Percentiles rank a stretch among this genome's conserved stretches.
Evolutionary conservation across 1,284 basidiomycete species (phyloP).

Genomic region (Puccinia coronata): DNA sequence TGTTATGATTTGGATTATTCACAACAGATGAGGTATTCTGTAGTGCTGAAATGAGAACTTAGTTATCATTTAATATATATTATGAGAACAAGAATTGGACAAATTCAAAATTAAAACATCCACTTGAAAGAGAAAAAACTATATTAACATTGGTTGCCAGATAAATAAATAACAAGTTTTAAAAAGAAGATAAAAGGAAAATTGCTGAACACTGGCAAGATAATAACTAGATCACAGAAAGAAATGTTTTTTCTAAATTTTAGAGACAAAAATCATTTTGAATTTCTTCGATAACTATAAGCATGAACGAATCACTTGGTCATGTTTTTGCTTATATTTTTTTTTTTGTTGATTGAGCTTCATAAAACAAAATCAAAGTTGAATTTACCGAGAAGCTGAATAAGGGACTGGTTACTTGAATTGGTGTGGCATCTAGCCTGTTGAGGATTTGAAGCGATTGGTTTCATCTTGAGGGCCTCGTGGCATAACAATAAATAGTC

Average conservation of each 20-base stretch:
- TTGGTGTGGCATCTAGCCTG: no score
- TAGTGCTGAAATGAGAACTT: no score
- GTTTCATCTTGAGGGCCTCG: not conserved
- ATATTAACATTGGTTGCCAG: not conserved
- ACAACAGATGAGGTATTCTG: no score
- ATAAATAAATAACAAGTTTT: not conserved
- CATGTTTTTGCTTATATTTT: not conserved
- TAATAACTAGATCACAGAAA: not conserved
- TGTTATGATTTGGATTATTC: no score
- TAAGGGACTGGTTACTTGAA: not conserved
- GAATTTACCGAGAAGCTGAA: not conserved
- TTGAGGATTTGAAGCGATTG: not conserved
- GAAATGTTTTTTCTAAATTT: not conserved
- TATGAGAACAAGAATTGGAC: no score
- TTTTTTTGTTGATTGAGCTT: not conserved
- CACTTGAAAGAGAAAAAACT: not conserved
- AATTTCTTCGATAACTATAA: conserved; percentile 3
- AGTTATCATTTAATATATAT: no score
- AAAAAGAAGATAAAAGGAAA: not conserved
- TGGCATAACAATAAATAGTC: not conserved
- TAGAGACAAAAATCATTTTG: not conserved
- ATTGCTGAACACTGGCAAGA: not conserved
- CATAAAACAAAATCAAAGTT: not conserved
- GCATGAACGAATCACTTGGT: not conserved
- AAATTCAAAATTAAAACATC: not conserved